A percentile compares a stretch with the other conserved stretches of the same genome.
phyloP scores from a whole-genome alignment of 495 filamentous ascomycete genomes.

The Podospora tetraspora region DNA sequence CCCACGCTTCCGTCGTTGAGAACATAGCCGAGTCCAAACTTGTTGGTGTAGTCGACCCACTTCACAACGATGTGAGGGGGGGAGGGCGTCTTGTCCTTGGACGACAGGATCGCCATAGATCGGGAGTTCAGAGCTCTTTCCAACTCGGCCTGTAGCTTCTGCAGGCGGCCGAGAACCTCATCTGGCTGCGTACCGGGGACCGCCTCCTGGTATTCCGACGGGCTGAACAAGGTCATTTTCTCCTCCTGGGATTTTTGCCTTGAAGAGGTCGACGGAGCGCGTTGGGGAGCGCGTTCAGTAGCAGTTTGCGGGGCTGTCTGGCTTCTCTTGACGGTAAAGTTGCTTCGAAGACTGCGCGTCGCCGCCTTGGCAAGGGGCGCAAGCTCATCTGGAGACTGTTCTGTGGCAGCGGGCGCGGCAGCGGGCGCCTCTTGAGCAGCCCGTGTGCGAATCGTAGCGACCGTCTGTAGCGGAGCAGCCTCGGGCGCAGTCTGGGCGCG shows the following conservation, averaged over 20 bases:
- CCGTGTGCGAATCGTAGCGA: conserved; percentile 27
- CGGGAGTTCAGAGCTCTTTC: conserved; percentile 53
- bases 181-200: conserved; percentile 50
- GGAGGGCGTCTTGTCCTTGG: conserved; percentile 36
- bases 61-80: conserved; percentile 64
- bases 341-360: conserved; percentile 27
- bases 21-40: conserved; percentile 81
- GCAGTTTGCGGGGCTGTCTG: conserved; percentile 7
- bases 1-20: conserved; percentile 79
- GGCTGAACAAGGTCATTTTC: conserved; percentile 42
- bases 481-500: conserved; percentile 23
- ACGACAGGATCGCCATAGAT: conserved; percentile 44
- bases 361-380: conserved; percentile 12
- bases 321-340: conserved; percentile 19
- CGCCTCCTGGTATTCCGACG: conserved; percentile 43
- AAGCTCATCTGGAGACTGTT: conserved; percentile 15
- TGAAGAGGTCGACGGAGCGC: conserved; percentile 2
- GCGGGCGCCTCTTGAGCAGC: conserved; percentile 18
- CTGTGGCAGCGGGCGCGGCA: neutral
- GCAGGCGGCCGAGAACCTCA: conserved; percentile 45
- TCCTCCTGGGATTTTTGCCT: conserved; percentile 23
- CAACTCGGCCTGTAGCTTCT: conserved; percentile 46
- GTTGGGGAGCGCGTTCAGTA: conserved; percentile 12
- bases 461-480: conserved; percentile 14
- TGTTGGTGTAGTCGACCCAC: conserved; percentile 94